Evolutionary conservation across 352 stramenopile genomes (phyloP), one percentile per base, ranked within the genome.

Genomic region (Lagenidium sp.): DNA sequence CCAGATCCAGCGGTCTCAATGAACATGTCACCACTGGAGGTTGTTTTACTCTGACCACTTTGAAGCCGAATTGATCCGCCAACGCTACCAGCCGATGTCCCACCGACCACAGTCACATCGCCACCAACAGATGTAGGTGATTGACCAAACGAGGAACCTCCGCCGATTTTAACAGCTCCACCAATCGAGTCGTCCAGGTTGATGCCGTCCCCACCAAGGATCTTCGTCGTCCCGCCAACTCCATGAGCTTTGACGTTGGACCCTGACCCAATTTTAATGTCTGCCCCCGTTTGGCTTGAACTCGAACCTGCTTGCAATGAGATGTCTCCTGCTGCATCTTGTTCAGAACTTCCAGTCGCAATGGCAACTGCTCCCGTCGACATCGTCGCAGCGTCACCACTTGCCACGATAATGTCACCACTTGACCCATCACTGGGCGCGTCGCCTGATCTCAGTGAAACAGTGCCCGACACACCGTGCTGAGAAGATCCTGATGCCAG

Each of bases 251-350:
- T n/a, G n/a, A n/a, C n/a, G n/a, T n/a, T n/a, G n/a, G n/a, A n/a
- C n/a, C n/a, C n/a, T n/a, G n/a, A n/a, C n/a, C n/a, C n/a, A n/a
- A n/a, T n/a, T n/a, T n/a, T 10, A 41, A 41, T 16, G 11, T 13
- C 13, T 16, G 24, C 24, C 34, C 18, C 34, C 34, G 15, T 7
- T 16, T 39, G 6, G 7, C 6, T 39, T n/a, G n/a, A n/a, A n/a
- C n/a, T n/a, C 23, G 65, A 64, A 7, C 57, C 67, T 30, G 65
- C 77, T 25, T 53, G 40, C 6, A 79, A 36, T 16, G 63, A 29
- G 19, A 87, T 19, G 23, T 57, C 56, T 21, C 82, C 82, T 11
- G 69, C 80, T 28, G 61, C n/a, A n/a, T n/a, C n/a, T n/a, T n/a
- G n/a, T n/a, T n/a, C n/a, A n/a, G n/a, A n/a, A n/a, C n/a, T n/a